Base-by-base conservation (phyloP, 352 stramenopile genomes). In the Phytopythium sindhum region DNA sequence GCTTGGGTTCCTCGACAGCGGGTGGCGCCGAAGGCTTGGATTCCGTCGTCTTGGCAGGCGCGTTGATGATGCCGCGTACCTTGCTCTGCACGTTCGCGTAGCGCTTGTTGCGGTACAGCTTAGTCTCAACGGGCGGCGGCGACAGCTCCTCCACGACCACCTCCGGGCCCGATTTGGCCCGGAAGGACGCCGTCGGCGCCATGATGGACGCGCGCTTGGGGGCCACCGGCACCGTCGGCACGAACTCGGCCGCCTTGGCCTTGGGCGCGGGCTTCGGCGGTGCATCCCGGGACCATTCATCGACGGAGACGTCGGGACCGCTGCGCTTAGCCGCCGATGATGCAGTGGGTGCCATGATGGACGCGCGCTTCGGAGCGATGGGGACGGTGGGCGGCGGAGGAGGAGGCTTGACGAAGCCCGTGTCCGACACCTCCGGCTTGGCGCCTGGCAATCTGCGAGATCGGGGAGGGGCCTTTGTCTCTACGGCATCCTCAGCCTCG, bases 41-140 rank as follows among this genome's bases (percentile, higher is more conserved):
- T n/a, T 24, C 39, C 33, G 37, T 31, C 37, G 23, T 26, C 50
- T 65, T 65, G 4, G 57, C 19, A 12, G 64, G 53, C 29, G 65
- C 31, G n/a, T 64, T 66, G 29, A 74, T 67, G 26, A 74, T 74
- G 29, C 65, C 63, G 19, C 72, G 63, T 12, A 86, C 75, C 26
- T 85, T 89, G 60, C 73, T 86, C 50, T 84, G 73, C n/a, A 89
- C 69, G 35, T 73, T 80, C 2, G 70, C 68, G 42, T 84, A 85
- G 45, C 64, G 74, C 47, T 77, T 84, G 45, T 70, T 83, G 31
- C 69, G 66, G 23, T 58, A 47, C 57, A 29, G 19, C 58, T 69
- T 69, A 7, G 57, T 50, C 12, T 61, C 55, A 2, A 57, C 57
- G 9, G 63, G 33, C 8, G 57, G 15, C 29, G 57, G 15, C 26